Conservation (phyloP, 306 rosid species). For the Pterocarpus santalinus region DNA sequence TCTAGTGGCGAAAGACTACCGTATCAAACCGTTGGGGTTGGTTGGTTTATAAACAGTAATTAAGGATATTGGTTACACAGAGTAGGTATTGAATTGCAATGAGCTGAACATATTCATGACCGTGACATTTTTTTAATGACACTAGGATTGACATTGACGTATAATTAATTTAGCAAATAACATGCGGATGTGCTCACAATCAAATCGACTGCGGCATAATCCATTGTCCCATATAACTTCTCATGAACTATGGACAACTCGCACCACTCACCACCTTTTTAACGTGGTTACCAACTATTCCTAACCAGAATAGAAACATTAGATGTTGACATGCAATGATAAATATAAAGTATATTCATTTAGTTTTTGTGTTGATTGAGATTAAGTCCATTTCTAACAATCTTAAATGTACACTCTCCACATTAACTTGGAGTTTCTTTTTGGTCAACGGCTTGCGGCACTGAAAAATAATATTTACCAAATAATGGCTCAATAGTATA, state of each 20-base stretch:
- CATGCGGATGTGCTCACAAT: constrained; percentile 8
- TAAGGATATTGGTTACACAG: neutral
- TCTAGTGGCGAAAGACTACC: neutral
- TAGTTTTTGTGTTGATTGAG: neutral
- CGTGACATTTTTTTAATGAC: neutral
- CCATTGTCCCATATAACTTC: neutral
- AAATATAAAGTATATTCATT: no score
- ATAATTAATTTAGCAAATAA: neutral
- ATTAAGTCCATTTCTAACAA: neutral
- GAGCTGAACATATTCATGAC: neutral
- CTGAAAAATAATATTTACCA: no score
- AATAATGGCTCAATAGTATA: no score
- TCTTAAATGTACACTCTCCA: neutral
- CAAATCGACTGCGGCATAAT: constrained; percentile 1
- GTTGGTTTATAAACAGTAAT: constrained; percentile 24
- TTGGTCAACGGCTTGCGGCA: no score
- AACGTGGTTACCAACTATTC: neutral
- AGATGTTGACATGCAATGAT: neutral
- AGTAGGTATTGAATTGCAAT: constrained; percentile 10
- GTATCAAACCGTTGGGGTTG: neutral
- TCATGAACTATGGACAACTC: neutral
- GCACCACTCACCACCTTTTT: neutral
- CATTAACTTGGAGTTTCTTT: no score
- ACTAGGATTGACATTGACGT: constrained; percentile 3
- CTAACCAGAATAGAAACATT: neutral